Evolutionary conservation across 495 filamentous ascomycete species (phyloP), one percentile per base, ranked within the genome.

Genomic region (Massariosphaeria phaeospora): DNA sequence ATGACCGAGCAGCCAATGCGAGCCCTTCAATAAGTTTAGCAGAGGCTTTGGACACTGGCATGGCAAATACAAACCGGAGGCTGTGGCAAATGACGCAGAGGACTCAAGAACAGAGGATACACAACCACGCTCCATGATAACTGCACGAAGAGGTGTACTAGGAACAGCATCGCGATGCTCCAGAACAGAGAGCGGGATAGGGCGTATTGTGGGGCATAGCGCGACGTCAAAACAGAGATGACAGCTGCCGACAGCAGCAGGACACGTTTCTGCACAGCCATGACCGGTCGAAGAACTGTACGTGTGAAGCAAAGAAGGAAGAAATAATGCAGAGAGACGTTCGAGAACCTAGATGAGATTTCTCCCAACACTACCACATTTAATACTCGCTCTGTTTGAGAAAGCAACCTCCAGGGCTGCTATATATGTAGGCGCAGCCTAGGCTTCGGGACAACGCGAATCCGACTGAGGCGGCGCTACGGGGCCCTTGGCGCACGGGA

Each of bases 81-180:
- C 49, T 33, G 23, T 4, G 61, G 55, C 18, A 63, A 34, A 48
- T 59, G 49, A 29, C 61, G 49, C 25, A 63, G 35, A 8, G 91
- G 89, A n/a, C 79, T 88, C 53, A 94, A 72, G 61, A 83, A 74
- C 36, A 78, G 74, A 2, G 89, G 90, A 63, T 84, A 94, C 33
- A 73, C 24, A 13, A 70, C 21, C n/a, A 66, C 31, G 6, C 3
- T 57, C 59, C 64, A 73, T 29, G 29, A 23, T 35, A 49, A 24
- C 27, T 40, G 30, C n/a, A 25, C 36, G 8, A 35, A 33, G 6
- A 55, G 7, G 27, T 47, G 45, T 2, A 48, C 4, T 13, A 47
- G 18, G 20, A 35, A 59, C 20, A 59, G n/a, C 29, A 33, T 52
- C 3, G 42, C 33, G 0, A 34, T 33, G 39, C 55, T 55, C 55